Evolutionary conservation across 345 rosid species (phyloP).

Genomic region (Salix purpurea): DNA sequence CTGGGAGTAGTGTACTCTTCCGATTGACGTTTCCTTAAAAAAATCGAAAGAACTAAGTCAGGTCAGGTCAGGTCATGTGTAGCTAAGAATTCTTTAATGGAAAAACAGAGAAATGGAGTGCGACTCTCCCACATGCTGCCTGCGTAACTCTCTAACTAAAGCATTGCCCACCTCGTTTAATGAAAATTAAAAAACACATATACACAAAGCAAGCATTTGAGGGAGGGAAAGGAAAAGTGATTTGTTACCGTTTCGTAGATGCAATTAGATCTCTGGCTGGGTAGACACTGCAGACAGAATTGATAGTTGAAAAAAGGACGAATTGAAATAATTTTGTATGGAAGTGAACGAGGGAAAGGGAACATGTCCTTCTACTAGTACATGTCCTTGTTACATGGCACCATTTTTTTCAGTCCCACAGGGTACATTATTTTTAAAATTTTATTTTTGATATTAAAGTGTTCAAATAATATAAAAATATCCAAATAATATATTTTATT

Average conservation of each 20-base stretch:
- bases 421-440: too few species aligned
- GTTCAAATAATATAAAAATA: too few species aligned
- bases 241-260: conserved; percentile 14
- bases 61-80: too few species aligned
- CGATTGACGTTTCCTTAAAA: neutral
- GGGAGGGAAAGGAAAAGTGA: conserved; percentile 19
- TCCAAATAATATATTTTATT: too few species aligned
- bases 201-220: neutral
- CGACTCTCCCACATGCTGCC: neutral
- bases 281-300: conserved; percentile 11
- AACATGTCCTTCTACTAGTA: too few species aligned
- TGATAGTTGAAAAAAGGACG: neutral
- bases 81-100: too few species aligned
- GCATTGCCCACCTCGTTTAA: conserved; percentile 11
- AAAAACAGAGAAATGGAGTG: neutral
- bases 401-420: too few species aligned
- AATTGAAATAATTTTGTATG: conserved; percentile 19
- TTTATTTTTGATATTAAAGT: too few species aligned
- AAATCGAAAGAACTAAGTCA: neutral
- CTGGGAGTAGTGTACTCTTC: neutral
- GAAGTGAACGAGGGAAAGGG: neutral
- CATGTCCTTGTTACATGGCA: too few species aligned
- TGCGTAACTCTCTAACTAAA: neutral
- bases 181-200: neutral
- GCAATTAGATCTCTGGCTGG: neutral